Evolutionary conservation across 371 early-diverging fungal genomes (phyloP).

Genomic region (Rhizopus delemar): DNA sequence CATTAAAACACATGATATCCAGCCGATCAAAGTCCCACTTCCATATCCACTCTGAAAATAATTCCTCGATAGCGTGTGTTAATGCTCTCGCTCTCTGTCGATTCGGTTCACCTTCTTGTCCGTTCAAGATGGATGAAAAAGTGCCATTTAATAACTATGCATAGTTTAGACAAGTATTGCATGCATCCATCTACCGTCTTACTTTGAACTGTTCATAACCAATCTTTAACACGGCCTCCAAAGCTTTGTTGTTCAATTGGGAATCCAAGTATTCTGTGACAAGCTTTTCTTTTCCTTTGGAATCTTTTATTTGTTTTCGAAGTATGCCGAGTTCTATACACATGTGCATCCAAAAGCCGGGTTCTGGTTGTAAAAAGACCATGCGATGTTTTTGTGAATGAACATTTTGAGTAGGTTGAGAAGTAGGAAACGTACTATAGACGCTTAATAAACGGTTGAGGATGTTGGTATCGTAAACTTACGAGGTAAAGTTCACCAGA

Average conservation of each 20-base stretch:
- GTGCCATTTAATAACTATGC: constrained; percentile 49
- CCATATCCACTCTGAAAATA: constrained; percentile 68
- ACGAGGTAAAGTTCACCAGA: constrained; percentile 77
- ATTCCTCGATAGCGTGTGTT: constrained; percentile 58
- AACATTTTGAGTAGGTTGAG: constrained; percentile 64
- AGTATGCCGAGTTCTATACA: constrained; percentile 62
- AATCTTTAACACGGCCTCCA: constrained; percentile 53
- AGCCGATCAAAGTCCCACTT: constrained; percentile 66
- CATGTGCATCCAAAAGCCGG: constrained; percentile 77
- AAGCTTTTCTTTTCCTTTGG: constrained; percentile 59
- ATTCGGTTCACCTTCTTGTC: constrained; percentile 23
- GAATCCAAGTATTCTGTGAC: constrained; percentile 65
- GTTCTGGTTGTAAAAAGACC: constrained; percentile 70
- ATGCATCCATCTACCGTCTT: background rate
- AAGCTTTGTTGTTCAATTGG: constrained; percentile 58
- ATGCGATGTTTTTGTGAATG: constrained; percentile 74
- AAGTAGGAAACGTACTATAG: constrained; percentile 67
- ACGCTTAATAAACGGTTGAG: background rate
- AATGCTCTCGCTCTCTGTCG: constrained; percentile 46
- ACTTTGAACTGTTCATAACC: constrained; percentile 63
- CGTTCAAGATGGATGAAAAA: constrained; percentile 36
- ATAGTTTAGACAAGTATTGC: background rate
- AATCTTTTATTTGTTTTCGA: constrained; percentile 51
- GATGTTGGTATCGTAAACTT: constrained; percentile 12
- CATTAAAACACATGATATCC: constrained; percentile 39